phyloP scores from a whole-genome alignment of 768 basidiomycete species.

The Panellus pusillus region DNA sequence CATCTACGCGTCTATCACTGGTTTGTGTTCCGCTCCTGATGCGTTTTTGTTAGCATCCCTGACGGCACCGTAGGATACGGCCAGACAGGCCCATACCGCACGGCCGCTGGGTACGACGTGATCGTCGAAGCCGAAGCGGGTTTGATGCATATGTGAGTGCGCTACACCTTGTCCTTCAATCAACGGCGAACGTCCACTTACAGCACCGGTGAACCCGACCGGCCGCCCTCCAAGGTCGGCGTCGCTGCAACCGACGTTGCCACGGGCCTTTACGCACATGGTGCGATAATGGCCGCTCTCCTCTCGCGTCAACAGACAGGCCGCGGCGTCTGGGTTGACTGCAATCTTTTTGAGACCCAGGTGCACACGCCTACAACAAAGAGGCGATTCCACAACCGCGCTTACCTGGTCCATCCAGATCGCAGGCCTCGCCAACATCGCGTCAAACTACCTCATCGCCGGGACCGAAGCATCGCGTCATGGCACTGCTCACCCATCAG shows the following conservation, averaged over 20 bases:
- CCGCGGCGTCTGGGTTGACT: slow-evolving; percentile 88
- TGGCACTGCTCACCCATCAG: slow-evolving; percentile 93
- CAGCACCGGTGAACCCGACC: slow-evolving; percentile 86
- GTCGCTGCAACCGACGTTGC: slow-evolving; percentile 91
- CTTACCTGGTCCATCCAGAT: slow-evolving; percentile 48
- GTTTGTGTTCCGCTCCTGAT: slow-evolving; percentile 43
- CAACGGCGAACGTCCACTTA: background rate
- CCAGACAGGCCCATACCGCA: slow-evolving; percentile 86
- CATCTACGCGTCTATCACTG: slow-evolving; percentile 89
- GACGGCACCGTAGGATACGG: slow-evolving; percentile 56
- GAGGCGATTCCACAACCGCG: too few relatives aligned
- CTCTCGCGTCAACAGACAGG: slow-evolving; percentile 82
- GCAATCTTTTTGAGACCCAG: slow-evolving; percentile 90
- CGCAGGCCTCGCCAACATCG: slow-evolving; percentile 89
- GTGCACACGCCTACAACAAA: slow-evolving; percentile 34
- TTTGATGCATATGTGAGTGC: slow-evolving; percentile 84
- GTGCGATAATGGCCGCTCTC: slow-evolving; percentile 89
- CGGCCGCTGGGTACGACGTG: slow-evolving; percentile 87
- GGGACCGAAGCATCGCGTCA: slow-evolving; percentile 80
- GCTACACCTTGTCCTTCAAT: slow-evolving; percentile 5
- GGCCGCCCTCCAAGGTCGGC: slow-evolving; percentile 91
- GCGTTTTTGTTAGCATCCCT: background rate
- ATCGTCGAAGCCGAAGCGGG: slow-evolving; percentile 89
- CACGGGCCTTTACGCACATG: slow-evolving; percentile 87
- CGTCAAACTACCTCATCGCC: slow-evolving; percentile 88